Conservation (phyloP, 164 flowering plant species). For the Berberis vulgaris region DNA sequence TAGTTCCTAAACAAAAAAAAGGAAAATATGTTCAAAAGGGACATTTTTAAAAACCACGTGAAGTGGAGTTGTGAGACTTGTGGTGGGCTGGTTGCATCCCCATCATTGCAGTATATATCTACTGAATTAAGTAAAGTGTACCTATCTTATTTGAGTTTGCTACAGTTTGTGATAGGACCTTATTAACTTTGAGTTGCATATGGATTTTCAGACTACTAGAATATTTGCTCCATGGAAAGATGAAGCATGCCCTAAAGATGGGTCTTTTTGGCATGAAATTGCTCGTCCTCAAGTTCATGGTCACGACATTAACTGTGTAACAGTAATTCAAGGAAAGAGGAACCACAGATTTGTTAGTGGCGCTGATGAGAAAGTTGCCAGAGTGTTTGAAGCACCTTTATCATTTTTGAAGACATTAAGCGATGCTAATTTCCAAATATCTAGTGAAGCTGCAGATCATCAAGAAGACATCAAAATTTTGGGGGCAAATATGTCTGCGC, state of each 20-base stretch:
- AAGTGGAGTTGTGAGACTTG: no score
- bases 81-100: no score
- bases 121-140: no score
- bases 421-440: constrained; percentile 35
- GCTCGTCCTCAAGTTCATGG: constrained; percentile 99
- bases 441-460: constrained; percentile 34
- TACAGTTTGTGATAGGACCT: neutral
- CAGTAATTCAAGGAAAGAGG: constrained; percentile 74
- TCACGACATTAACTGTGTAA: constrained; percentile 87
- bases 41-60: no score
- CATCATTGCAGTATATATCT: no score
- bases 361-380: constrained; percentile 96
- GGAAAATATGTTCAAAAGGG: no score
- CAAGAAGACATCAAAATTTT: constrained; percentile 55
- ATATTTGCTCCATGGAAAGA: constrained; percentile 73
- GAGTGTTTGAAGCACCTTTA: constrained; percentile 94
- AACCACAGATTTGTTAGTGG: constrained; percentile 91
- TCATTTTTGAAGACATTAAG: constrained; percentile 80
- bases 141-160: no score
- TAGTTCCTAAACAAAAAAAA: no score
- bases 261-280: constrained; percentile 78
- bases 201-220: constrained; percentile 57
- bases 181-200: neutral
- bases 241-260: constrained; percentile 21
- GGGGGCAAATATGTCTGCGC: constrained; percentile 99